Evolutionary conservation across 2,329 filamentous ascomycete genomes (phyloP), one percentile per base, ranked within the genome.

Genomic region (Fusarium sp.): DNA sequence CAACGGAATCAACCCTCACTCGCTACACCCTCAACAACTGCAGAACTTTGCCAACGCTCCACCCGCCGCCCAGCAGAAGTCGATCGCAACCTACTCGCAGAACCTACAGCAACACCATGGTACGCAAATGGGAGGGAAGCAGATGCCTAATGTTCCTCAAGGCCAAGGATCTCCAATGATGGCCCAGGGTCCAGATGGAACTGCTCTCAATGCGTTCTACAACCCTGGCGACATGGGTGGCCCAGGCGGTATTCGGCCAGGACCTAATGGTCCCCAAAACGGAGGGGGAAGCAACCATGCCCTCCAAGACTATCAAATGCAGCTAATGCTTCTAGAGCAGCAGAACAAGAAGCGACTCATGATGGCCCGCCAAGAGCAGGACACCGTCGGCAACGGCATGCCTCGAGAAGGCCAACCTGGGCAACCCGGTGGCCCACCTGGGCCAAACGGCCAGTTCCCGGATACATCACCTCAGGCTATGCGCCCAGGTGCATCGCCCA

Each of bases 271-370:
- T 58, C 79, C 78, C 33, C 83, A 84, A 68, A 80, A 79, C 17
- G 83, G 79, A 65, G 84, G 78, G 15, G 79, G 79, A 33, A 91
- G 90, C 79, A 95, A 93, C 76, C 92, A 94, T 77, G 92, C 92
- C 22, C 83, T 95, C 45, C 92, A 94, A 78, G 92, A 96, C 77
- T 95, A 95, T 74, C 92, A 95, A 81, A 94, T 94, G 92, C 92
- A 95, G 77, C 81, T 95, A 76, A 95, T 94, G 92, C 81, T 94
- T 49, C 85, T 95, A 17, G 92, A 95, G 79, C 92, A 94, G 79
- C 92, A 95, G 79, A 95, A 95, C 74, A 95, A 94, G 84, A 94
- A 94, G 79, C 85, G 92, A 19, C 83, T 95, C 48, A 89, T 94
- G 83, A 93, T 94, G 91, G 92, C 92, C 37, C 88, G 92, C 19